Percentiles rank a stretch among this genome's conserved stretches.
These are phyloP conservation scores for Boletus subparvulus DNA, from an alignment of 768 basidiomycete species.

Conservation along the genomic window DNA sequence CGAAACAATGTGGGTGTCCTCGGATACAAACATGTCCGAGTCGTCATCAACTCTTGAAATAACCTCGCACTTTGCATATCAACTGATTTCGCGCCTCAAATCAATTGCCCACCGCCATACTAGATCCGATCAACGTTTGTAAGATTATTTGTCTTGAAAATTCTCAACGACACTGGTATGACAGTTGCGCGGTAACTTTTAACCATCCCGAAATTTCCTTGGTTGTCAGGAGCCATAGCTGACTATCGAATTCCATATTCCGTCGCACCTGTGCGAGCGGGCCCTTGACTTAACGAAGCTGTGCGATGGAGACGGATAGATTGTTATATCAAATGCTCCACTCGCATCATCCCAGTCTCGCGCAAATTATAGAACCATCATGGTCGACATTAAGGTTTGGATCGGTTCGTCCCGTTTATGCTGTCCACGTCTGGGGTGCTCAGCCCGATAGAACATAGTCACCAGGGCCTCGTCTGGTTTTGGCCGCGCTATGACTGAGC, in stretches of 20 bases:
- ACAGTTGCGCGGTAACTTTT: neutral
- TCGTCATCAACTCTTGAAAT: neutral
- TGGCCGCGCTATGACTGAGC: conserved; percentile 35
- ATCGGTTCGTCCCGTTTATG: too few relatives aligned
- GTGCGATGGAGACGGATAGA: neutral
- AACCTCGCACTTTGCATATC: too few relatives aligned
- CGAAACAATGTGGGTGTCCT: neutral
- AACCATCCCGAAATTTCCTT: neutral
- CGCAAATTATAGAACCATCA: neutral
- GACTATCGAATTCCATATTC: neutral
- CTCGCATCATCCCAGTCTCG: neutral
- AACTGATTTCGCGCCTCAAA: too few relatives aligned
- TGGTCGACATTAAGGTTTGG: conserved; percentile 6
- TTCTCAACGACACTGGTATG: neutral
- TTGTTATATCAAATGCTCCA: neutral
- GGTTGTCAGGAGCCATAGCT: too few relatives aligned
- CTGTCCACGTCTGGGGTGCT: neutral
- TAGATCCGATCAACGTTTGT: neutral
- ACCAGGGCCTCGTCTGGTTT: conserved; percentile 43
- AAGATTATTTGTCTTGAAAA: neutral
- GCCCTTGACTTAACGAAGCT: neutral
- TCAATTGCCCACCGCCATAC: too few relatives aligned
- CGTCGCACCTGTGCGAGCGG: neutral
- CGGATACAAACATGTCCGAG: neutral
- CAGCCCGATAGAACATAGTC: conserved; percentile 1